Conservation (phyloP, 2,329 filamentous ascomycete genomes). For the Thielaviopsis euricoi region DNA sequence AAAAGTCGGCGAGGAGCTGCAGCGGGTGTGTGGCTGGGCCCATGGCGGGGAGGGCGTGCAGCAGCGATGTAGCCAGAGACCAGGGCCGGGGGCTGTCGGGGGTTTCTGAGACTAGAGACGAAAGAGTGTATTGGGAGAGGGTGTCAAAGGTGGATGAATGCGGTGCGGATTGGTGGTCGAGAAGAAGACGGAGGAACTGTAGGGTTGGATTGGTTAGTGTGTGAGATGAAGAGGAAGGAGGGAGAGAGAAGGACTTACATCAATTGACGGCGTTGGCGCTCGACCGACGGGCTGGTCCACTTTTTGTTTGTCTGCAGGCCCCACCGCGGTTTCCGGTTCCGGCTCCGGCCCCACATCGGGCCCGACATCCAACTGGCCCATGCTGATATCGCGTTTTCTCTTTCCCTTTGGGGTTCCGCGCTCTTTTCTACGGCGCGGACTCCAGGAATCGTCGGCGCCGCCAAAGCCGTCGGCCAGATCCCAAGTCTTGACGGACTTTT, state of each 20-base stretch:
- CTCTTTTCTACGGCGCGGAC: background rate
- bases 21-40: slow-evolving; percentile 31
- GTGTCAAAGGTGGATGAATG: slow-evolving; percentile 50
- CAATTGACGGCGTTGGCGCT: slow-evolving; percentile 5
- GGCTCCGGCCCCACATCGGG: slow-evolving; percentile 45
- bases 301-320: background rate
- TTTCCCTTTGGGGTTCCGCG: slow-evolving; percentile 49
- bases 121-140: slow-evolving; percentile 37
- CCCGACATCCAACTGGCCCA: slow-evolving; percentile 23
- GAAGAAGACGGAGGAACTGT: slow-evolving; percentile 43
- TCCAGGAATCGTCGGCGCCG: background rate
- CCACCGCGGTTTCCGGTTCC: slow-evolving; percentile 13
- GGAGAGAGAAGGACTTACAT: background rate
- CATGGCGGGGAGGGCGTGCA: slow-evolving; percentile 47
- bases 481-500: slow-evolving; percentile 23
- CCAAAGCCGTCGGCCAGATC: slow-evolving; percentile 17
- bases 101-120: slow-evolving; percentile 21
- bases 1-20: slow-evolving; percentile 47
- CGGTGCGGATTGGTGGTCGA: slow-evolving; percentile 42
- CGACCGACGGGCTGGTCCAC: no score
- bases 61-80: slow-evolving; percentile 49
- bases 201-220: background rate
- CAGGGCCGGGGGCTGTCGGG: slow-evolving; percentile 40
- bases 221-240: background rate
- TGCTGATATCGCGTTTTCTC: slow-evolving; percentile 50